These are phyloP conservation scores for Ceratobasidium sp. DNA, from an alignment of 1,284 basidiomycete genomes.

Conservation along the genomic window DNA sequence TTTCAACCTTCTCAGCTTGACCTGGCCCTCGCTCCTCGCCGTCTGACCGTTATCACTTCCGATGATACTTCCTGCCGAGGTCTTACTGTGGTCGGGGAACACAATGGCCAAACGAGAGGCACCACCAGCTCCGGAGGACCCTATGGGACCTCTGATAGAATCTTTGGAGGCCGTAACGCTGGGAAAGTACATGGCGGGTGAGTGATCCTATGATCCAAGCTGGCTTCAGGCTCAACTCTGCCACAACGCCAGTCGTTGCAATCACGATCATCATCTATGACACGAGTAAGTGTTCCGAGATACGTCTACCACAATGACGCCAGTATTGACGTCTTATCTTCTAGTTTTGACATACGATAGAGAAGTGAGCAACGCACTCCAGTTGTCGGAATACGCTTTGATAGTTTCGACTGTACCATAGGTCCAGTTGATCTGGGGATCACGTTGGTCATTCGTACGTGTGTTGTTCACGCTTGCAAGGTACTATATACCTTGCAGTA, in stretches of 20 bases:
- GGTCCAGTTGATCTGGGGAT: conserved; percentile 42
- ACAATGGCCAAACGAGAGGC: conserved; percentile 4
- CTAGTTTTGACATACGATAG: conserved; percentile 26
- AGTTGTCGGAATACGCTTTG: neutral
- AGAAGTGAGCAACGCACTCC: neutral
- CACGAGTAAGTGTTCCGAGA: conserved; percentile 3
- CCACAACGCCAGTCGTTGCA: conserved; percentile 13
- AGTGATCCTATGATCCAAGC: neutral
- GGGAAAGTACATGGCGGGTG: conserved; percentile 31
- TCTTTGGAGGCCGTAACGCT: conserved; percentile 18
- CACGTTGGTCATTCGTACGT: conserved; percentile 37
- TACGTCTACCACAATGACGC: neutral
- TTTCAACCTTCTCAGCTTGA: too few relatives aligned
- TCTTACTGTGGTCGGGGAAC: conserved; percentile 24
- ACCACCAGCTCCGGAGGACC: neutral
- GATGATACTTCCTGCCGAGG: neutral
- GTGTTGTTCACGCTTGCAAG: conserved; percentile 28
- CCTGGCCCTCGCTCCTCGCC: too few relatives aligned
- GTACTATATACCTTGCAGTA: conserved; percentile 30
- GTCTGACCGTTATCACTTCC: too few relatives aligned
- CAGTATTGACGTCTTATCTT: neutral
- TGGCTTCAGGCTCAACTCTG: neutral
- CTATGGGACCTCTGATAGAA: conserved; percentile 11
- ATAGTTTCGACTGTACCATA: neutral
- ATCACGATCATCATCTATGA: conserved; percentile 34